Evolutionary conservation across 768 basidiomycete genomes (phyloP).

Genomic region (Dentipellis fragilis): DNA sequence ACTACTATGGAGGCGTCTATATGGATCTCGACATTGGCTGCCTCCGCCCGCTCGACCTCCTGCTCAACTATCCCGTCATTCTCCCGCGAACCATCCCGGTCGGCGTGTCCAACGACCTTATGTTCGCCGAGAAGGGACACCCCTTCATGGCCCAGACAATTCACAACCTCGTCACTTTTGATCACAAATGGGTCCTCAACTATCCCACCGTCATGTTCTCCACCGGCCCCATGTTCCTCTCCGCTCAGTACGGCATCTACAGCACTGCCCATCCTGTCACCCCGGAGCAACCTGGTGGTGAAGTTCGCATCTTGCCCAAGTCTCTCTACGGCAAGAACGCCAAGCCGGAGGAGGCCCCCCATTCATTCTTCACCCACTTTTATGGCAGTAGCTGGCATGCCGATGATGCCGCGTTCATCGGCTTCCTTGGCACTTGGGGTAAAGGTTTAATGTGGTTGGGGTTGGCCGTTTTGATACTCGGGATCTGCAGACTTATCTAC

Average conservation of each 20-base stretch:
- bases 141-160: slow-evolving; percentile 91
- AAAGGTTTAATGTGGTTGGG: slow-evolving; percentile 84
- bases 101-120: slow-evolving; percentile 95
- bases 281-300: slow-evolving; percentile 41
- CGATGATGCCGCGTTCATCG: slow-evolving; percentile 95
- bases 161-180: slow-evolving; percentile 82
- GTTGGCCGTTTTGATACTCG: slow-evolving; percentile 57
- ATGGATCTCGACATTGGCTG: slow-evolving; percentile 97
- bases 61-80: slow-evolving; percentile 79
- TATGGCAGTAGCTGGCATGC: slow-evolving; percentile 99
- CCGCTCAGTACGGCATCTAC: slow-evolving; percentile 87
- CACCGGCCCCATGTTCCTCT: slow-evolving; percentile 98
- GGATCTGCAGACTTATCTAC: slow-evolving; percentile 45
- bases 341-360: slow-evolving; percentile 66
- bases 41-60: slow-evolving; percentile 72
- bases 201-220: slow-evolving; percentile 99
- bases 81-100: slow-evolving; percentile 95
- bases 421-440: slow-evolving; percentile 85
- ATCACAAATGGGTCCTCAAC: slow-evolving; percentile 90
- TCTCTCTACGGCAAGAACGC: slow-evolving; percentile 98
- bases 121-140: slow-evolving; percentile 78
- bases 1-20: slow-evolving; percentile 93
- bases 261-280: slow-evolving; percentile 55
- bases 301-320: slow-evolving; percentile 89
- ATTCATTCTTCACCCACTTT: slow-evolving; percentile 94